Conservation (phyloP, 257 asterid species). For the Anisodus tanguticus region DNA sequence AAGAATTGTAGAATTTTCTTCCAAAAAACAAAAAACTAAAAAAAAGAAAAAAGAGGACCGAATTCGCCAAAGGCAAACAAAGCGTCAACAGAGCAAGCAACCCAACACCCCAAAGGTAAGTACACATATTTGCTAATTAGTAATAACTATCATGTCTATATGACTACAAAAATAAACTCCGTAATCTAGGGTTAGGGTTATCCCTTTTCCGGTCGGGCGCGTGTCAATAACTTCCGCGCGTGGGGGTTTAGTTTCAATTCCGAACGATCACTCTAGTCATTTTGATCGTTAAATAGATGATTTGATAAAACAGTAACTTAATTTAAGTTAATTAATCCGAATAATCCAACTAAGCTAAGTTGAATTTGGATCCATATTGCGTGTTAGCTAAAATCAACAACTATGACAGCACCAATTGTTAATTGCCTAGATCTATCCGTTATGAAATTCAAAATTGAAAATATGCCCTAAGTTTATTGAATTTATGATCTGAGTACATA, state of each 20-base stretch:
- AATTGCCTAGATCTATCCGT: neutral
- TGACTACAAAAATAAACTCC: neutral
- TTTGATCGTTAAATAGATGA: neutral
- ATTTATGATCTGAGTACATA: neutral
- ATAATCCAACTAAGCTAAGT: neutral
- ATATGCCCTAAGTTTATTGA: neutral
- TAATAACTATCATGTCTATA: neutral
- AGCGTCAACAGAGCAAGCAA: conserved; percentile 14
- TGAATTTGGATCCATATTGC: neutral
- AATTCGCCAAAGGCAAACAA: neutral
- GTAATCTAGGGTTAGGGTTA: neutral
- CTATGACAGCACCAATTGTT: neutral
- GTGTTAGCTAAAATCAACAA: neutral
- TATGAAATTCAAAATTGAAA: neutral
- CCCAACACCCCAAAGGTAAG: neutral
- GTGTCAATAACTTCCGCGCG: neutral
- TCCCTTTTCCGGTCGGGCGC: neutral
- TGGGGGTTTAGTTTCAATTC: neutral
- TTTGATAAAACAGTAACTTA: neutral
- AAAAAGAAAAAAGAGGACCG: neutral
- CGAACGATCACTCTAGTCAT: neutral
- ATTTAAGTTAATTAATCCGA: neutral
- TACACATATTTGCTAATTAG: neutral
- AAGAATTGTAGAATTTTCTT: neutral
- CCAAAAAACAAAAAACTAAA: neutral